Base-by-base conservation (phyloP, 2,329 filamentous ascomycete genomes). In the Pseudopyrenochaeta lycopersici region DNA sequence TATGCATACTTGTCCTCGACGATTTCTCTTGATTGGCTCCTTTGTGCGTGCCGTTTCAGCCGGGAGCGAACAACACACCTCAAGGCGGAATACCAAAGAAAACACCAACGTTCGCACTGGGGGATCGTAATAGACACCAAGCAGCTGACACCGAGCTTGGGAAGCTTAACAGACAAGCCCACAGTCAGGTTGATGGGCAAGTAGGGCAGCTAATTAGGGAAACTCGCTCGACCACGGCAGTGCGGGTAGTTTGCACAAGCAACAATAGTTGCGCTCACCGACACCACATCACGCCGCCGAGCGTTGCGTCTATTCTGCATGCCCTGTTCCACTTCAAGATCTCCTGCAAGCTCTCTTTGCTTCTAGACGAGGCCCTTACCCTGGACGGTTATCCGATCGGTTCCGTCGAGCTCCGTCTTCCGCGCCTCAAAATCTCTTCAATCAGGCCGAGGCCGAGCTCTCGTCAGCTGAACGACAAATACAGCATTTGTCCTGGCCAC, bases 391-490 rank as follows among this genome's bases (percentile, higher is more conserved):
- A 39, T 39, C 46, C 47, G 48, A 42, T 31, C 46, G 42, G 45
- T 47, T 52, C 52, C 57, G 52, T 52, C 32, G 21, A 33, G 35
- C 23, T 61, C 58, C 60, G 58, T 39, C 39, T 43, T 52, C 52
- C 49, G 54, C 48, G 42, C 48, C 47, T 35, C 21, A 43, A 54
- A 56, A 46, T 46, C 58, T 27, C 23, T 27, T 27, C 23, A 5
- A 5, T 58, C 54, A 35, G 43, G 49, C 58, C 60, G 52, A 56
- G 52, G 50, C 60, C 58, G 54, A 51, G 27, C 46, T 52, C 46
- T 54, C 52, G 59, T 63, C 55, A 60, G 52, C 52, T 60, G 52
- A 20, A 47, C 35, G 47, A 36, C 46, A 18, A 41, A 21, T 29
- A 48, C 47, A 51, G 46, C 32, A 50, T 27, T 27, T 27, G 23